These are phyloP conservation scores for Phytophthora pluvialis DNA, from an alignment of 352 stramenopile species.

Conservation along the genomic window DNA sequence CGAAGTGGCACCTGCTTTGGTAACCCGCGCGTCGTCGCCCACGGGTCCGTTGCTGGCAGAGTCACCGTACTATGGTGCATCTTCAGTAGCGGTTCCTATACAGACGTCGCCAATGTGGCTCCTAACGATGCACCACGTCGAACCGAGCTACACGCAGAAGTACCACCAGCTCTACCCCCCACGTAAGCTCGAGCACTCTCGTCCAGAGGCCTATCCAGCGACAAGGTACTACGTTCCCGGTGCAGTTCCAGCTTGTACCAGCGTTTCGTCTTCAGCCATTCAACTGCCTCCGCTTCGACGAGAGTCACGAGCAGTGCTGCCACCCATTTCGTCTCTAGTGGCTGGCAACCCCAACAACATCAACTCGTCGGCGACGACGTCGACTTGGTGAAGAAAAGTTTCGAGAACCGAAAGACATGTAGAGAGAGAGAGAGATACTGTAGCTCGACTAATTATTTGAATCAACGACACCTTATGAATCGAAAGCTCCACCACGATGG, in stretches of 20 bases:
- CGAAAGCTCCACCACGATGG: slow-evolving; percentile 8
- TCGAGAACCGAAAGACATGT: slow-evolving; percentile 10
- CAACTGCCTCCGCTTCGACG: slow-evolving; percentile 45
- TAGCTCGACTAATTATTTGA: slow-evolving; percentile 32
- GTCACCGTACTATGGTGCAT: slow-evolving; percentile 22
- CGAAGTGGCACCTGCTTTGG: slow-evolving; percentile 20
- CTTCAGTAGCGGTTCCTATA: background rate
- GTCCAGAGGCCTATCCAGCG: slow-evolving; percentile 4
- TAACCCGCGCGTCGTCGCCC: slow-evolving; percentile 30
- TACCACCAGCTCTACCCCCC: slow-evolving; percentile 29
- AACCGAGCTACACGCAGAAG: slow-evolving; percentile 26
- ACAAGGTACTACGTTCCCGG: slow-evolving; percentile 17
- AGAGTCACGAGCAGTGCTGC: slow-evolving; percentile 46
- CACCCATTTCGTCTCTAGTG: slow-evolving; percentile 64
- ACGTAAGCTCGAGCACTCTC: slow-evolving; percentile 12
- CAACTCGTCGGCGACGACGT: slow-evolving; percentile 3
- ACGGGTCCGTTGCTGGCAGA: slow-evolving; percentile 31
- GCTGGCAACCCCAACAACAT: slow-evolving; percentile 14
- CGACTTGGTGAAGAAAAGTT: slow-evolving; percentile 21
- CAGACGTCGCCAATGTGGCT: slow-evolving; percentile 24
- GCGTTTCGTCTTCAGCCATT: slow-evolving; percentile 8
- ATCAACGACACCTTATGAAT: slow-evolving; percentile 20
- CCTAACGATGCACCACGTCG: background rate
- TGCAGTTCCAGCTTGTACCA: slow-evolving; percentile 11
- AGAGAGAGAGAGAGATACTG: slow-evolving; percentile 7